Percentiles rank a stretch among this genome's conserved stretches.
These are phyloP conservation scores for Penicillium digitatum DNA, from an alignment of 2,329 filamentous ascomycete species.

Conservation along the genomic window DNA sequence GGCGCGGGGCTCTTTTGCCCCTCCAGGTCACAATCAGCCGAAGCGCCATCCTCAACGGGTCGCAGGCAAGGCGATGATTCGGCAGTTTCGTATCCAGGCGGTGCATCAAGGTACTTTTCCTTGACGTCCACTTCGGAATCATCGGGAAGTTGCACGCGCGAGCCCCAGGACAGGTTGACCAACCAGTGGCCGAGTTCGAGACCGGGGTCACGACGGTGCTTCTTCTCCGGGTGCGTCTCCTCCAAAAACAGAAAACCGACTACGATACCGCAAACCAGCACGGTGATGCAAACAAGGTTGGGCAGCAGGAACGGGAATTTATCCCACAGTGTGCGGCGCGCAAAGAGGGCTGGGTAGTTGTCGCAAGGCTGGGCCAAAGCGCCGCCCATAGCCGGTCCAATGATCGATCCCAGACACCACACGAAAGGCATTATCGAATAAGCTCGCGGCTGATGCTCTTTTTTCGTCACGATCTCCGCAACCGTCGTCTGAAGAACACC, in stretches of 20 bases:
- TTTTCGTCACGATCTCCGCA: slow-evolving; percentile 85
- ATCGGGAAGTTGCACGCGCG: slow-evolving; percentile 28
- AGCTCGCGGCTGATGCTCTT: slow-evolving; percentile 88
- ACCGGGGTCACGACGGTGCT: slow-evolving; percentile 69
- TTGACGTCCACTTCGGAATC: slow-evolving; percentile 47
- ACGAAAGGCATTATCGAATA: slow-evolving; percentile 98
- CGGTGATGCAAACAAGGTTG: slow-evolving; percentile 81
- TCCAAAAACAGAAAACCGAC: slow-evolving; percentile 84
- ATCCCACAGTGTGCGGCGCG: slow-evolving; percentile 72
- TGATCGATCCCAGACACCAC: slow-evolving; percentile 94
- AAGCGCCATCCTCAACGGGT: slow-evolving; percentile 30
- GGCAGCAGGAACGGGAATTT: slow-evolving; percentile 84
- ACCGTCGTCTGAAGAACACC: slow-evolving; percentile 94
- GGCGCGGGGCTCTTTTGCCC: slow-evolving; percentile 43
- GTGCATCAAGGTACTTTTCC: slow-evolving; percentile 54
- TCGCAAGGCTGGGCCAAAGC: slow-evolving; percentile 80
- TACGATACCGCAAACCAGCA: slow-evolving; percentile 70
- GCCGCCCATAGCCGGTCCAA: slow-evolving; percentile 88
- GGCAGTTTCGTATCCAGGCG: slow-evolving; percentile 64
- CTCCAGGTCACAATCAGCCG: slow-evolving; percentile 40
- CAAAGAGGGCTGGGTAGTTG: slow-evolving; percentile 72
- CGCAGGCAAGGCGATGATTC: slow-evolving; percentile 52
- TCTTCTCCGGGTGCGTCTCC: slow-evolving; percentile 85
- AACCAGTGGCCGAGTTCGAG: slow-evolving; percentile 73
- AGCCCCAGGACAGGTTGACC: slow-evolving; percentile 34